These are phyloP conservation scores for Cyberlindnera bimundalis DNA, from an alignment of 805 yeast genomes.

Conservation along the genomic window DNA sequence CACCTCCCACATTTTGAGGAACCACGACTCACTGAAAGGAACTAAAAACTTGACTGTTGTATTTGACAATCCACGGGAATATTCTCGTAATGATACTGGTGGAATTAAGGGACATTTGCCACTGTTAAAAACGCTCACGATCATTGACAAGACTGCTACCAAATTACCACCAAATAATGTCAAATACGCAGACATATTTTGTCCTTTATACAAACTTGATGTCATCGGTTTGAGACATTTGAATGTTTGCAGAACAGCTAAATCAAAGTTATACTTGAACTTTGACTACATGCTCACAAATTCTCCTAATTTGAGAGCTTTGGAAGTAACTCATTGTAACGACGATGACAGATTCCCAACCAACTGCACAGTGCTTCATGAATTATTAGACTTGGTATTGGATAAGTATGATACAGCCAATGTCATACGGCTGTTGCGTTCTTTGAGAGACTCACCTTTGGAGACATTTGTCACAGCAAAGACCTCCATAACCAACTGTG, in stretches of 20 bases:
- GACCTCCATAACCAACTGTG: not conserved
- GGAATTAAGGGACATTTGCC: not conserved
- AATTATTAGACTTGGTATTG: not conserved
- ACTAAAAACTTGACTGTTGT: not conserved
- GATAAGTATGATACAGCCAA: not conserved
- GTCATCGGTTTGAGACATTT: conserved; percentile 1
- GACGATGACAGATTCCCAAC: conserved; percentile 1
- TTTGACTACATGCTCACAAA: conserved; percentile 1
- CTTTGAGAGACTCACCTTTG: not conserved
- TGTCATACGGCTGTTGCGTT: not conserved
- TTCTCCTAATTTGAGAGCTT: conserved; percentile 4
- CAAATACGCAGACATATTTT: not conserved
- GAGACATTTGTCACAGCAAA: not conserved
- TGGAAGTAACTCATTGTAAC: conserved; percentile 4
- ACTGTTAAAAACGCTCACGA: conserved; percentile 1
- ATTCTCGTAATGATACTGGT: not conserved
- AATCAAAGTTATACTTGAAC: conserved; percentile 2
- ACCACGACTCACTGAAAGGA: too few relatives aligned
- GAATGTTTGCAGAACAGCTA: not conserved
- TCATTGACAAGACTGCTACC: conserved; percentile 2
- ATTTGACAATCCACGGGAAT: conserved; percentile 1
- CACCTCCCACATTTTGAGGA: too few relatives aligned
- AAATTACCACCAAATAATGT: too few relatives aligned
- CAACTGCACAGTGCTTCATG: not conserved
- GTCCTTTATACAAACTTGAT: conserved; percentile 2